Conservation (phyloP, 768 basidiomycete species). For the Tephrocybe sp. region DNA sequence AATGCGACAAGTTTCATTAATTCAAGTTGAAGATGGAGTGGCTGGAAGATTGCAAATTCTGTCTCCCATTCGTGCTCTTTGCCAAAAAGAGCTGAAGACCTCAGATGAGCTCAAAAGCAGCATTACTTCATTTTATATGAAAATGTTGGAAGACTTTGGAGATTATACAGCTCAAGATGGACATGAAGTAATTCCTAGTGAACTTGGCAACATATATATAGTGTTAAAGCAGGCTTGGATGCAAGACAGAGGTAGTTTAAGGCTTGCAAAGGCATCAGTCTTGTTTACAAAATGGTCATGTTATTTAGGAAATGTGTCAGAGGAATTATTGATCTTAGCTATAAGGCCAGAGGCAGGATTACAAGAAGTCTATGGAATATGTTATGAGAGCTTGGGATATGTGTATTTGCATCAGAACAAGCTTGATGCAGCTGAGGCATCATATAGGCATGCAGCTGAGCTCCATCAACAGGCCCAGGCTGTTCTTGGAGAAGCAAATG, state of each 20-base stretch:
- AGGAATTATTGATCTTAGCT: slow-evolving; percentile 4
- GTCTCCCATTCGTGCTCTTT: background rate
- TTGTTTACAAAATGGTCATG: background rate
- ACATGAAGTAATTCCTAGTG: background rate
- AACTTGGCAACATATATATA: background rate
- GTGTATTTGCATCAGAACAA: slow-evolving; percentile 16
- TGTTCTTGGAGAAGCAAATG: slow-evolving; percentile 10
- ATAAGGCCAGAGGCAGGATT: background rate
- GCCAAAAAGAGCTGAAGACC: background rate
- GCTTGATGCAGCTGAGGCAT: slow-evolving; percentile 18
- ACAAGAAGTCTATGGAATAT: background rate
- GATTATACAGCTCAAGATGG: no score
- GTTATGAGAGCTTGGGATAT: slow-evolving; percentile 6
- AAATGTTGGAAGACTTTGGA: background rate
- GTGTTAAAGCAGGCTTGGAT: background rate
- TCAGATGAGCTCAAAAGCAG: background rate
- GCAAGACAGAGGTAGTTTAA: background rate
- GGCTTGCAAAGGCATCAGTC: background rate
- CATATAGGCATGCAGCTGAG: slow-evolving; percentile 12
- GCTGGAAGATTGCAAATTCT: background rate
- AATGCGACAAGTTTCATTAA: background rate
- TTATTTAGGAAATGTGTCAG: background rate
- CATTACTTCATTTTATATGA: background rate
- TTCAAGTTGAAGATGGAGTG: background rate
- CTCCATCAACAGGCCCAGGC: slow-evolving; percentile 14